These are phyloP conservation scores for Suillus alpinus DNA, from an alignment of 768 basidiomycete genomes.

Conservation along the genomic window DNA sequence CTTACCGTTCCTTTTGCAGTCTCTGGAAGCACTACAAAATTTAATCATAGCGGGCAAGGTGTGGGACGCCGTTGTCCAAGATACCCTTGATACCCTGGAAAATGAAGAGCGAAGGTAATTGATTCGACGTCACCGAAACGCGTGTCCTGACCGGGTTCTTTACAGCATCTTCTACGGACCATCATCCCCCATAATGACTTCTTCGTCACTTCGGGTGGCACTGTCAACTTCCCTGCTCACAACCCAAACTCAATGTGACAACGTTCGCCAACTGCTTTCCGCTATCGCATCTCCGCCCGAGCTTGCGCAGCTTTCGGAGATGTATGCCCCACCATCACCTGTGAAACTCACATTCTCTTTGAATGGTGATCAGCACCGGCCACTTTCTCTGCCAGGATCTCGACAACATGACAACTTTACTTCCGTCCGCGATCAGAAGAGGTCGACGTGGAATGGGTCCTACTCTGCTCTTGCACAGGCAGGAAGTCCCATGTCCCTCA, in stretches of 20 bases:
- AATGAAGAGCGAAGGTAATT: constrained; percentile 65
- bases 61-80: constrained; percentile 75
- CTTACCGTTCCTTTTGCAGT: constrained; percentile 36
- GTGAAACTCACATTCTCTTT: constrained; percentile 23
- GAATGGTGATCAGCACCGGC: constrained; percentile 34
- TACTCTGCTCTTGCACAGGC: constrained; percentile 50
- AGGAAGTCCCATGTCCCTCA: constrained; percentile 42
- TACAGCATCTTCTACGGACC: constrained; percentile 38
- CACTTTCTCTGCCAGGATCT: constrained; percentile 42
- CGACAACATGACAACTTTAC: constrained; percentile 15
- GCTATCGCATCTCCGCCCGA: constrained; percentile 72
- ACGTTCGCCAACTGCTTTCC: constrained; percentile 73
- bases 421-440: constrained; percentile 41
- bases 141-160: constrained; percentile 3
- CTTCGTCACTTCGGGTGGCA: constrained; percentile 54
- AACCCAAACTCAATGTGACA: constrained; percentile 79
- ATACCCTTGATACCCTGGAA: constrained; percentile 63
- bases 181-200: constrained; percentile 32
- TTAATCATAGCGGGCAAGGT: constrained; percentile 63
- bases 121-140: background rate
- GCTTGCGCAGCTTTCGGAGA: constrained; percentile 77
- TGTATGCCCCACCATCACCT: constrained; percentile 84
- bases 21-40: constrained; percentile 62
- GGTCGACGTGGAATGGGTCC: constrained; percentile 76
- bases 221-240: constrained; percentile 72